Evolutionary conservation across 768 basidiomycete genomes (phyloP).

Genomic region (Cubamyces sp.): DNA sequence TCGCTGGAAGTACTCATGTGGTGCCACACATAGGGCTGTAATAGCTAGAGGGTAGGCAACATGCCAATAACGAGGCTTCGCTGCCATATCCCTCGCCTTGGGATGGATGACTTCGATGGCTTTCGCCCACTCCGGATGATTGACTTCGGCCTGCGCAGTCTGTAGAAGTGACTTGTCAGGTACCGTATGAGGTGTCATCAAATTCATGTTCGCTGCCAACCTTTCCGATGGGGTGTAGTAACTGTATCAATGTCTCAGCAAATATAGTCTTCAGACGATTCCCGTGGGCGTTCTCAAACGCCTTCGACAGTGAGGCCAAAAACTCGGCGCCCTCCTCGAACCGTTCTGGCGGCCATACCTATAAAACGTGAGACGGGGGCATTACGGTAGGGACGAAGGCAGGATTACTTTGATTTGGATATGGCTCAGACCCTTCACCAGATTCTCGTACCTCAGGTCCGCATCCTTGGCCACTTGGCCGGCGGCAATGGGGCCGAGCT

Average conservation of each 20-base stretch:
- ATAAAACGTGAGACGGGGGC: not conserved
- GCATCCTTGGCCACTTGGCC: conserved; percentile 79
- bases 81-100: conserved; percentile 82
- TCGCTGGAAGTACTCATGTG: conserved; percentile 81
- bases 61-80: conserved; percentile 89
- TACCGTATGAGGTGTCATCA: not conserved
- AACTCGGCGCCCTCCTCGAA: conserved; percentile 96
- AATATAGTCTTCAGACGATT: conserved; percentile 81
- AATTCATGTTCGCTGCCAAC: conserved; percentile 39
- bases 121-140: conserved; percentile 93
- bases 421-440: conserved; percentile 80
- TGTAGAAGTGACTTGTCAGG: conserved; percentile 35
- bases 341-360: conserved; percentile 93
- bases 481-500: conserved; percentile 73
- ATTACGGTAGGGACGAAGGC: not conserved
- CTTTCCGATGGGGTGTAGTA: conserved; percentile 90
- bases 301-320: conserved; percentile 79
- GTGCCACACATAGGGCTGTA: conserved; percentile 84
- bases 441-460: conserved; percentile 82
- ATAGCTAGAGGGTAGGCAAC: conserved; percentile 85
- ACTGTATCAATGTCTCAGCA: conserved; percentile 74
- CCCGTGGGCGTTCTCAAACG: conserved; percentile 85
- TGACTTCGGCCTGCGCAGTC: conserved; percentile 96
- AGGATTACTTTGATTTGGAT: conserved; percentile 74
- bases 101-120: conserved; percentile 85